Evolutionary conservation across 108 stramenopile species (phyloP).

Genomic region (Discostella stelligeroides): DNA sequence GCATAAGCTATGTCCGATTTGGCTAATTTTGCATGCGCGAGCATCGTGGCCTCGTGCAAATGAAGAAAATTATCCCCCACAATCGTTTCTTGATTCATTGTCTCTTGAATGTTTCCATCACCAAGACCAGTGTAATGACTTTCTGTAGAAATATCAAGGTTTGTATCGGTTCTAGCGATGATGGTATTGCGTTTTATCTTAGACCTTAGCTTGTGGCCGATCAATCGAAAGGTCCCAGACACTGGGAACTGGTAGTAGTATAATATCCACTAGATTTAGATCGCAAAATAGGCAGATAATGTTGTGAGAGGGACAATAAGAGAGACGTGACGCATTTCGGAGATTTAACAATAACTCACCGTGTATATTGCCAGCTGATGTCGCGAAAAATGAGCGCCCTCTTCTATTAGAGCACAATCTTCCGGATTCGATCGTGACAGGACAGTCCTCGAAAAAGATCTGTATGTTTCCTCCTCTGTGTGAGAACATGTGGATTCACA

Average conservation of each 20-base stretch:
- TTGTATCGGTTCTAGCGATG: neutral
- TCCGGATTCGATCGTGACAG: constrained; percentile 60
- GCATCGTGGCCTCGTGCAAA: constrained; percentile 72
- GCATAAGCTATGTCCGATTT: constrained; percentile 89
- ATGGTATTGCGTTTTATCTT: constrained; percentile 11
- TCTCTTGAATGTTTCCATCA: neutral
- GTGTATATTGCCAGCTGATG: constrained; percentile 90
- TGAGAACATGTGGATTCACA: neutral
- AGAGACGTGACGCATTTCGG: neutral
- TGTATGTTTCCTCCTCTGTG: constrained; percentile 30
- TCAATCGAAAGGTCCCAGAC: constrained; percentile 65
- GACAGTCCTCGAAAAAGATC: constrained; percentile 50
- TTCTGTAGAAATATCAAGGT: neutral
- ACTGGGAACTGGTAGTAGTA: constrained; percentile 86
- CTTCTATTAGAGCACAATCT: constrained; percentile 63
- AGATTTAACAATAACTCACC: neutral
- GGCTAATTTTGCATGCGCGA: constrained; percentile 74
- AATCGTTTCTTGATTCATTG: constrained; percentile 14
- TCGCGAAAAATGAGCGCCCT: constrained; percentile 85
- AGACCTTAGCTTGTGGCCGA: constrained; percentile 42
- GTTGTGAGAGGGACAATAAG: neutral
- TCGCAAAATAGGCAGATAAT: neutral
- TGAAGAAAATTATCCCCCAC: constrained; percentile 78
- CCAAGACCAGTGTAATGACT: constrained; percentile 6
- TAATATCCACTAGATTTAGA: constrained; percentile 58